Conservation (phyloP, 2,329 filamentous ascomycete species). For the Plectosphaerella plurivora region DNA sequence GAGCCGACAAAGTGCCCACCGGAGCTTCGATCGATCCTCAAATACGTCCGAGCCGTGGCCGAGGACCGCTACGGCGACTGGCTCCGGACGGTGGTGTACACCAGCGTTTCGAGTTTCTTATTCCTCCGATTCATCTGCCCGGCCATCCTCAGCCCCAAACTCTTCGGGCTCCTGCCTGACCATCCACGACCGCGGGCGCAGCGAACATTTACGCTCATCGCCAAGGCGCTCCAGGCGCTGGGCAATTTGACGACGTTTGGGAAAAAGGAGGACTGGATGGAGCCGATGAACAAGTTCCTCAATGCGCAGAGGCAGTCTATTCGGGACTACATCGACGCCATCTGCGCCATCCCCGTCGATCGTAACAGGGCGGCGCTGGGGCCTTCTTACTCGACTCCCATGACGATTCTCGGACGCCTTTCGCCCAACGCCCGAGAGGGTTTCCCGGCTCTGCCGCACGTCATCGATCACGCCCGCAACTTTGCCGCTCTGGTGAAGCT, state of each 20-base stretch:
- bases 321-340: conserved; percentile 79
- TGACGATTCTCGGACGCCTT: conserved; percentile 81
- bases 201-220: conserved; percentile 84
- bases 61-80: conserved; percentile 95
- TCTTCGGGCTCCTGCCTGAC: conserved; percentile 80
- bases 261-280: conserved; percentile 97
- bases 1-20: conserved; percentile 74
- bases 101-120: conserved; percentile 89
- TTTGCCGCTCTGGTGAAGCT: conserved; percentile 79
- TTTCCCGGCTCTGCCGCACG: conserved; percentile 86
- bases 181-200: conserved; percentile 80
- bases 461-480: conserved; percentile 84
- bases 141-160: conserved; percentile 90
- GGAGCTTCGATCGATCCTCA: conserved; percentile 79
- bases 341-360: conserved; percentile 78
- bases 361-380: conserved; percentile 54
- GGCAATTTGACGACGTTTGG: conserved; percentile 90
- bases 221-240: conserved; percentile 86
- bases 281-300: conserved; percentile 92
- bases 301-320: conserved; percentile 71
- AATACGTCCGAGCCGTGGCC: conserved; percentile 87
- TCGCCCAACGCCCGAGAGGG: conserved; percentile 81
- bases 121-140: conserved; percentile 95
- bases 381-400: conserved; percentile 79
- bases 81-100: conserved; percentile 82